Base-by-base conservation (phyloP, 2,329 filamentous ascomycete genomes). In the Beauveria varroae region DNA sequence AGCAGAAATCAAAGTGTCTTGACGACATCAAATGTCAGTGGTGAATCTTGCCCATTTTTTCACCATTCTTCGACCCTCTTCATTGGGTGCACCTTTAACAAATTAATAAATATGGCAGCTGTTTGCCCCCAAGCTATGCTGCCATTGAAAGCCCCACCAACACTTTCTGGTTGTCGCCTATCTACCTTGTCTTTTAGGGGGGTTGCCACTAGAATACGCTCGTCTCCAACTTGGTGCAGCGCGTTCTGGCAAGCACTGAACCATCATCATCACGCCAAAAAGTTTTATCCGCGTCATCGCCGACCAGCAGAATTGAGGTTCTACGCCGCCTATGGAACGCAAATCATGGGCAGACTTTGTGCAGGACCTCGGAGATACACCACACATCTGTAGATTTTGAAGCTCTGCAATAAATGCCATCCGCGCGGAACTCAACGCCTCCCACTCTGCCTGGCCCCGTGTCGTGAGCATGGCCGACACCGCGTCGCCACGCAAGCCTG, bases 381-480 rank as follows among this genome's bases (percentile, higher is more conserved):
- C 75, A 76, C 72, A 69, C 74, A 76, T 80, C 73, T 68, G 73
- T 79, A 79, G 84, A 87, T 79, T 70, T 76, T 75, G 73, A 75
- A 83, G 82, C 72, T 73, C 69, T 73, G 63, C 73, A 68, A 74
- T 83, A 82, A 79, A 86, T 87, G 84, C 80, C 73, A 76, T 71
- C 76, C 77, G 78, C 79, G 77, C 76, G 72, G 80, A 81, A 78
- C 76, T 20, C 79, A 75, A 76, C 80, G 78, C 76, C 76, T 72
- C 72, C 72, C 70, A 70, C 73, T 74, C 74, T 73, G 73, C 72
- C 72, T 68, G 68, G 71, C 71, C 72, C 77, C 71, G 69, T 70
- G 69, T 72, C 75, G 71, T 74, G 73, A 82, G 76, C 79, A 85
- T 85, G 83, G 81, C 79, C 75, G 78, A 79, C 77, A 82, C 75